These are phyloP conservation scores for Neurospora cerealis DNA, from an alignment of 495 filamentous ascomycete genomes.

Conservation along the genomic window DNA sequence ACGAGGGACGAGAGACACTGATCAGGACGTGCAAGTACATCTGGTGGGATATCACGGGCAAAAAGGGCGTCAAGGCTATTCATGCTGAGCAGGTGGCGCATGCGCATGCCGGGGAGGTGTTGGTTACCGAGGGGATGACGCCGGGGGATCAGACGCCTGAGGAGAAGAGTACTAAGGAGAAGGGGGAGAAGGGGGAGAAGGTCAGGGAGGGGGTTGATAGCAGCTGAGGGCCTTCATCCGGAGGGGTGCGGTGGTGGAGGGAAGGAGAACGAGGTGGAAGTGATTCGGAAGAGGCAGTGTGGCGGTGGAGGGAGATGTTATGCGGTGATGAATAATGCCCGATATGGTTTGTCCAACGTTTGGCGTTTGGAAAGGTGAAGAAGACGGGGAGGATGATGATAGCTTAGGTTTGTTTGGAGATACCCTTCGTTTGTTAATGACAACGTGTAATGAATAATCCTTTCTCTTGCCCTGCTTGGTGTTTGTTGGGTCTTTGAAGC, in stretches of 20 bases:
- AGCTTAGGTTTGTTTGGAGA: neutral
- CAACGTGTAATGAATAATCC: neutral
- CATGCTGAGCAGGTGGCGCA: constrained; percentile 18
- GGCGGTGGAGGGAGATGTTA: neutral
- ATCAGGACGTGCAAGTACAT: constrained; percentile 54
- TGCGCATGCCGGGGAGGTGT: neutral
- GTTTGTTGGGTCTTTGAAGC: too few species aligned
- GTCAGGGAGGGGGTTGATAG: neutral
- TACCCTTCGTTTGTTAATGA: neutral
- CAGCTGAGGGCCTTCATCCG: too few species aligned
- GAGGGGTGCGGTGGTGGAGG: neutral
- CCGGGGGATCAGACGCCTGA: neutral
- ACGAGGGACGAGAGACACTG: constrained; percentile 66
- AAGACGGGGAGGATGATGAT: neutral
- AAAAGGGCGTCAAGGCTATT: constrained; percentile 31
- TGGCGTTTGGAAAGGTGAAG: neutral
- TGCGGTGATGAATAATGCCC: neutral
- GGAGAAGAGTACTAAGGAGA: neutral
- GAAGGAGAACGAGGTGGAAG: neutral
- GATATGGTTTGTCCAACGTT: neutral
- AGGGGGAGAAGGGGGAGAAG: neutral
- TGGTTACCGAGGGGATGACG: neutral
- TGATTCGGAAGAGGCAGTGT: neutral
- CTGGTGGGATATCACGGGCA: constrained; percentile 57
- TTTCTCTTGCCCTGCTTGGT: too few species aligned